These are phyloP conservation scores for Ajuga chamaepitys DNA, from an alignment of 257 asterid genomes.

Conservation along the genomic window DNA sequence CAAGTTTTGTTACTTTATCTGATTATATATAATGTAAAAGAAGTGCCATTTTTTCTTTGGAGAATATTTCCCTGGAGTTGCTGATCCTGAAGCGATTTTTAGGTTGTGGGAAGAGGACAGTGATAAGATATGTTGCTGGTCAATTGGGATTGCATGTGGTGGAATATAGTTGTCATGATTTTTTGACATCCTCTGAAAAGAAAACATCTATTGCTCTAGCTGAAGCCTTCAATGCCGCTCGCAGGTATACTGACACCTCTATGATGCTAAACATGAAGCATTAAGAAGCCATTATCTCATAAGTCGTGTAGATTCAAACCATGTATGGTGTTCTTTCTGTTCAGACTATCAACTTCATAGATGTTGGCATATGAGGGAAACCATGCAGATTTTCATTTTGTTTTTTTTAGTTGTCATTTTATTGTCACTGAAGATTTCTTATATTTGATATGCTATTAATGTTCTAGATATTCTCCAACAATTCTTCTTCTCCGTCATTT, in stretches of 20 bases:
- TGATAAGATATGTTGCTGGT: slow-evolving; percentile 68
- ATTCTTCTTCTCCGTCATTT: slow-evolving; percentile 92
- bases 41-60: neutral
- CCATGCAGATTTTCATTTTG: neutral
- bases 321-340: neutral
- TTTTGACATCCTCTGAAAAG: slow-evolving; percentile 72
- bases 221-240: slow-evolving; percentile 73
- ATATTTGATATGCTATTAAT: slow-evolving; percentile 11
- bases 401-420: neutral
- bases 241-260: slow-evolving; percentile 49
- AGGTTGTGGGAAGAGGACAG: slow-evolving; percentile 95
- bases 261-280: slow-evolving; percentile 9
- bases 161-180: slow-evolving; percentile 78
- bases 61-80: neutral
- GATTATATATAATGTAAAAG: neutral
- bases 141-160: slow-evolving; percentile 91
- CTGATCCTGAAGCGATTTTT: slow-evolving; percentile 25
- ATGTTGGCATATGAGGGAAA: slow-evolving; percentile 5
- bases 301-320: neutral
- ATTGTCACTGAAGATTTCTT: slow-evolving; percentile 9
- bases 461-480: slow-evolving; percentile 71
- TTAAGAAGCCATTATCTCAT: slow-evolving; percentile 1
- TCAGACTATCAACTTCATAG: neutral
- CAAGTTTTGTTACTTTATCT: neutral
- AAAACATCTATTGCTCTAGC: slow-evolving; percentile 76